Evolutionary conservation across 805 yeast species (phyloP), one percentile per base, ranked within the genome.

Genomic region (Scheffersomyces spartinae): DNA sequence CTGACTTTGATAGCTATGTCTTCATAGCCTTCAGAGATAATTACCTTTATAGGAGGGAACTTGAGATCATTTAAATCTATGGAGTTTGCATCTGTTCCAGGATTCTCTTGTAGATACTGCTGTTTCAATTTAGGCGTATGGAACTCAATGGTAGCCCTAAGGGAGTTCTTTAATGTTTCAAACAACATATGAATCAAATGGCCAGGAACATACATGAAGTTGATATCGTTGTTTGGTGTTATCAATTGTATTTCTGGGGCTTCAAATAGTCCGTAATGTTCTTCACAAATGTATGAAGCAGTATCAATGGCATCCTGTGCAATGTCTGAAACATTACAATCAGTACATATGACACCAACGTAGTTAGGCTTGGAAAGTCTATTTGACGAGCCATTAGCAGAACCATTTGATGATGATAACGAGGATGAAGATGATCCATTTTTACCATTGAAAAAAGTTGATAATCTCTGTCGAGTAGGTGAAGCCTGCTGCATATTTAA

Each of bases 151-250:
- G 93, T 86, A 9, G 95, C 95, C 18, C 95, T 58, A 28, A 84
- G 60, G 11, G 93, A 79, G 57, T 84, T 84, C 45, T 84, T 84
- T 49, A 84, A 62, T 6, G 84, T 79, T 55, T 84, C 95, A 48
- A 83, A 85, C 7, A 85, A 53, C 86, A 85, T 84, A 45, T 84
- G 95, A 42, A 81, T 77, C 46, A 84, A 64, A 55, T 84, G 95
- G 8, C 94, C 94, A 2, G 95, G 95, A 8, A 85, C 94, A 45
- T 84, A 84, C 83, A 83, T 80, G 52, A 85, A 84, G 28, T 70
- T 70, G 40, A 84, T 68, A 38, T 52, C 61, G 44, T 80, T 79
- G 12, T 71, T 69, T 11, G 81, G 77, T 34, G 91, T 82, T 35
- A 79, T 76, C 15, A 85, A 58, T 37, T 75, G 74, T 11, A 85